Conservation (phyloP, 1,284 basidiomycete species). For the Ceratobasidium sp. region DNA sequence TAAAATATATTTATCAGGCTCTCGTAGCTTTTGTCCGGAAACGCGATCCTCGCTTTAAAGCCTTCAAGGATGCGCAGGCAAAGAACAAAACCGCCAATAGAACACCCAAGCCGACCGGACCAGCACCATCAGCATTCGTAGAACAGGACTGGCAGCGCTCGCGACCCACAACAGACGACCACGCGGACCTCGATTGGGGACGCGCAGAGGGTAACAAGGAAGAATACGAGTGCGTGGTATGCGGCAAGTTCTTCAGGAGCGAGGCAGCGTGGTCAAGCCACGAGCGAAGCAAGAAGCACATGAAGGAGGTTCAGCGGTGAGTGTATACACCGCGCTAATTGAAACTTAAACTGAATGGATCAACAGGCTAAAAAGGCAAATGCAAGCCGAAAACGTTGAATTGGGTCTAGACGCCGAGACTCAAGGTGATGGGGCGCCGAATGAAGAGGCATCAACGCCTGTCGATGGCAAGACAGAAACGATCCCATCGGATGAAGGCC, state of each 20-base stretch:
- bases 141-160: slow-evolving; percentile 88
- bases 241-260: slow-evolving; percentile 90
- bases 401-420: slow-evolving; percentile 62
- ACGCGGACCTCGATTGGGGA: slow-evolving; percentile 70
- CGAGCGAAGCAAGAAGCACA: slow-evolving; percentile 95
- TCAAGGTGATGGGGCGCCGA: slow-evolving; percentile 52
- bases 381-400: slow-evolving; percentile 82
- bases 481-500: slow-evolving; percentile 21
- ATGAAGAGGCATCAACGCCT: slow-evolving; percentile 48
- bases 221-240: slow-evolving; percentile 97
- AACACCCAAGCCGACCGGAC: slow-evolving; percentile 5
- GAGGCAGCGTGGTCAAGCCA: slow-evolving; percentile 97
- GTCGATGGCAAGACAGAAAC: slow-evolving; percentile 52
- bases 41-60: slow-evolving; percentile 93
- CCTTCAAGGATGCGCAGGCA: slow-evolving; percentile 71
- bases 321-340: slow-evolving; percentile 36
- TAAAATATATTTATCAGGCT: slow-evolving; percentile 65
- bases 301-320: slow-evolving; percentile 84
- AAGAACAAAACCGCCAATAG: background rate
- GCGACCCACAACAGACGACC: slow-evolving; percentile 58
- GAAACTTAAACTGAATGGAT: slow-evolving; percentile 31
- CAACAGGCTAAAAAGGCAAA: slow-evolving; percentile 72
- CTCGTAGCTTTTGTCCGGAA: slow-evolving; percentile 91
- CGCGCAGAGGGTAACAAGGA: slow-evolving; percentile 78
- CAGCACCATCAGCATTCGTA: slow-evolving; percentile 65